Evolutionary conservation across 2,329 filamentous ascomycete species (phyloP), one percentile per base, ranked within the genome.

Genomic region (Colletotrichum brevisporum): DNA sequence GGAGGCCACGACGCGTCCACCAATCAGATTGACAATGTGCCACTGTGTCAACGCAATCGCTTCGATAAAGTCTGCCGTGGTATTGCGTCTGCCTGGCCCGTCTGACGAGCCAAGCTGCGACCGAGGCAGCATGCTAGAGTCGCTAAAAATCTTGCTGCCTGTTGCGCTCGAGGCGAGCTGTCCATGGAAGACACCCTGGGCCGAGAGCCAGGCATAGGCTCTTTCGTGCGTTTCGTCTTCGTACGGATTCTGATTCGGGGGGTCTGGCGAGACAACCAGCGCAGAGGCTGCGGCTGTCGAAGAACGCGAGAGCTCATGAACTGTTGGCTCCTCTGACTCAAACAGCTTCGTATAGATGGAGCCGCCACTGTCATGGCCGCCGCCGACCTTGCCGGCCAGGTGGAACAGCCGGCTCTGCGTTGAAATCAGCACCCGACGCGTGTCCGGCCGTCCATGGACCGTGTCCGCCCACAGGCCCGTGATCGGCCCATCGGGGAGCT

Each of bases 1-100:
- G 69, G 94, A 89, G 3, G 93, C 94, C 24, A 98, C 89, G 3
- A 99, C 86, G 31, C 94, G 89, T 2, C 91, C 92, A 68, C 96
- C 95, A 1, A 97, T 89, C 0, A 99, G 85, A 72, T 91, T 90
- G 24, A 99, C 81, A 57, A 98, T 90, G 78, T 99, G 96, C 92
- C 96, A 99, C 76, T 97, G 94, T 6, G 95, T 97, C 71, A 99
- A 83, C 0, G 92, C 90, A 78, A 97, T 91, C 0, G 93, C 93
- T 48, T 91, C 90, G 47, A 98, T 91, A 1, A 89, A 86, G 69
- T 97, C 94, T 61, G 92, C 87, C 0, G 89, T 85, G 43, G 90
- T 80, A 70, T 89, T 91, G 71, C 86, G 89, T 26, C 91, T 91
- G 70, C 88, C 88, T 51, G 63, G 54, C 24, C 52, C 48, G 27